A percentile compares a stretch with the other conserved stretches of the same genome.
These are phyloP conservation scores for Caloboletus inedulis DNA, from an alignment of 1,284 basidiomycete genomes.

Conservation along the genomic window DNA sequence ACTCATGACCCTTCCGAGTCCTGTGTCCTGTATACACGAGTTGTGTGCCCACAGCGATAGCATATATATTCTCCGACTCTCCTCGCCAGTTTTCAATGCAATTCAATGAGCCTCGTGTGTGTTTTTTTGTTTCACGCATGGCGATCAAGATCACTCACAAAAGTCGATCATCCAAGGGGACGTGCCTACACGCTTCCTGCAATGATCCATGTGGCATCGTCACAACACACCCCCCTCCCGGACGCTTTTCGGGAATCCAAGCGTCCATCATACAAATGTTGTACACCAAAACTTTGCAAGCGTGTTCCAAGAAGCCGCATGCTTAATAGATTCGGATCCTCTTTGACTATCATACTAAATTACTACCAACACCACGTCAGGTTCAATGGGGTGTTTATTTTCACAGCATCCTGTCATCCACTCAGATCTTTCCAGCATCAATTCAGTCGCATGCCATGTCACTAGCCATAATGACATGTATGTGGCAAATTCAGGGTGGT, in stretches of 20 bases:
- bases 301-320: slow-evolving; percentile 14
- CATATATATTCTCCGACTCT: slow-evolving; percentile 3
- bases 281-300: slow-evolving; percentile 10
- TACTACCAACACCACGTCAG: slow-evolving; percentile 5
- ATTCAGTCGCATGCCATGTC: slow-evolving; percentile 16
- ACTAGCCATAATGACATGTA: slow-evolving; percentile 12
- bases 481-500: slow-evolving; percentile 34
- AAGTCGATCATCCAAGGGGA: slow-evolving; percentile 19
- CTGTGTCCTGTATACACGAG: slow-evolving; percentile 7
- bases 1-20: slow-evolving; percentile 58
- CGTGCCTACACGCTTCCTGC: slow-evolving; percentile 25
- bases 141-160: slow-evolving; percentile 20
- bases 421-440: slow-evolving; percentile 28
- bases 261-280: slow-evolving; percentile 1
- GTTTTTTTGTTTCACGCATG: slow-evolving; percentile 7
- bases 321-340: slow-evolving; percentile 21
- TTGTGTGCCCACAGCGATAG: slow-evolving; percentile 3
- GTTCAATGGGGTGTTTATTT: slow-evolving; percentile 3
- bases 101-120: slow-evolving; percentile 28
- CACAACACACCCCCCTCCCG: slow-evolving; percentile 7
- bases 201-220: slow-evolving; percentile 24
- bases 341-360: slow-evolving; percentile 11
- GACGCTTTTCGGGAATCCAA: slow-evolving; percentile 1
- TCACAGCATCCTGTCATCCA: slow-evolving; percentile 27
- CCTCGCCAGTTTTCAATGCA: slow-evolving; percentile 10